A percentile compares a stretch with the other conserved stretches of the same genome.
These are phyloP conservation scores for Leccinum truebloodii DNA, from an alignment of 768 basidiomycete species.

Conservation along the genomic window DNA sequence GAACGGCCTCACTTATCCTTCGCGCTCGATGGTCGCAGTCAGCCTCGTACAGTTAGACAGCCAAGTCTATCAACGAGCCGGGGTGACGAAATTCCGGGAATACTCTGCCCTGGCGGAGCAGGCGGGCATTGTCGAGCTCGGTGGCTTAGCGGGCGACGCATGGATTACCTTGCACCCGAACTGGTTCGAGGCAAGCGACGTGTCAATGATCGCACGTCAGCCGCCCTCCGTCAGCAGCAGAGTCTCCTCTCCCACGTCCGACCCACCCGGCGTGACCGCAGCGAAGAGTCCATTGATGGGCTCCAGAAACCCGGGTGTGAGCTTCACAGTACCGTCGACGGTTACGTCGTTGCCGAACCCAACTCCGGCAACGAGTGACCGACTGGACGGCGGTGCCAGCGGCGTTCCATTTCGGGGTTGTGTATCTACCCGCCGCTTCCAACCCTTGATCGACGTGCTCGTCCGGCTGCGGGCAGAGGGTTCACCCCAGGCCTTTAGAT, in stretches of 20 bases:
- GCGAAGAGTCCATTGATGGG: slow-evolving; percentile 4
- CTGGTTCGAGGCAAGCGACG: slow-evolving; percentile 17
- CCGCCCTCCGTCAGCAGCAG: background rate
- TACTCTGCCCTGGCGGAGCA: slow-evolving; percentile 30
- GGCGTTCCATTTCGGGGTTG: background rate
- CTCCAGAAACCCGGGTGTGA: slow-evolving; percentile 5
- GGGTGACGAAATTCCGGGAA: slow-evolving; percentile 28
- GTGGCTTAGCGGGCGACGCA: slow-evolving; percentile 10
- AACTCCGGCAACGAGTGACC: background rate
- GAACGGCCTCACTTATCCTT: slow-evolving; percentile 35
- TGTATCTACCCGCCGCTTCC: slow-evolving; percentile 21
- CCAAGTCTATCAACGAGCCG: slow-evolving; percentile 25
- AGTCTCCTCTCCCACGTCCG: slow-evolving; percentile 15
- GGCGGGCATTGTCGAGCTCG: slow-evolving; percentile 30
- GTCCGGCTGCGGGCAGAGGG: slow-evolving; percentile 35
- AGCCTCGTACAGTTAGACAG: slow-evolving; percentile 34
- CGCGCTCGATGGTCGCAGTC: slow-evolving; percentile 40
- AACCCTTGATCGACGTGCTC: slow-evolving; percentile 37
- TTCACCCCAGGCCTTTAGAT: slow-evolving; percentile 36
- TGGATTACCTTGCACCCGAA: slow-evolving; percentile 33
- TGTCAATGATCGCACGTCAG: background rate
- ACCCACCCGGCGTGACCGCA: slow-evolving; percentile 10
- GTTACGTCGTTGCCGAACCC: background rate
- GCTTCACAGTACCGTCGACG: background rate
- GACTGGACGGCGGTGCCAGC: background rate